A percentile compares a stretch with the other conserved stretches of the same genome.
Conservation (phyloP, 2,329 filamentous ascomycete species). For the Capronia americana region DNA sequence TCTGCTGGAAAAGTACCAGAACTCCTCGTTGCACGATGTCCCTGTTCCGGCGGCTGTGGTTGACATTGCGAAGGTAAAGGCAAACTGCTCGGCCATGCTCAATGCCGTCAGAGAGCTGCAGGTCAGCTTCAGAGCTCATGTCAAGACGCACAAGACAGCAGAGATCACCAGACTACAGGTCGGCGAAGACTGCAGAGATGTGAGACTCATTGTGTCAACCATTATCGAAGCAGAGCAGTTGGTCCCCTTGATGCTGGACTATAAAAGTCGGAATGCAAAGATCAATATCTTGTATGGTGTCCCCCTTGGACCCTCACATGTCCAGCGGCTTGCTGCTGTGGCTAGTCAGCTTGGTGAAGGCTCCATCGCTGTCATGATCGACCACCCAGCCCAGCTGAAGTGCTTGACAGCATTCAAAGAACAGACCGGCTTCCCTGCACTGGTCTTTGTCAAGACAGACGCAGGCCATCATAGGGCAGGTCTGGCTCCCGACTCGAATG, state of each 20-base stretch:
- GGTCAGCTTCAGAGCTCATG: slow-evolving; percentile 75
- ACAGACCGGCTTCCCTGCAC: slow-evolving; percentile 55
- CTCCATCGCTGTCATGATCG: slow-evolving; percentile 70
- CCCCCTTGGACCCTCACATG: slow-evolving; percentile 67
- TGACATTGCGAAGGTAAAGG: slow-evolving; percentile 68
- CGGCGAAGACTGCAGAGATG: slow-evolving; percentile 59
- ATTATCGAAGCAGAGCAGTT: slow-evolving; percentile 75
- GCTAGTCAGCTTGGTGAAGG: slow-evolving; percentile 62
- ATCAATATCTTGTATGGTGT: slow-evolving; percentile 77
- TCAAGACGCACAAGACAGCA: slow-evolving; percentile 82
- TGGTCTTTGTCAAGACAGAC: slow-evolving; percentile 75
- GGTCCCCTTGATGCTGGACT: slow-evolving; percentile 64
- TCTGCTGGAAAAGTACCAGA: slow-evolving; percentile 56
- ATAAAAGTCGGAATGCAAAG: slow-evolving; percentile 58
- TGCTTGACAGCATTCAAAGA: slow-evolving; percentile 54
- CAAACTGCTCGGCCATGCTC: slow-evolving; percentile 76
- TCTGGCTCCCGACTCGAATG: slow-evolving; percentile 58
- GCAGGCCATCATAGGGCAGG: slow-evolving; percentile 76
- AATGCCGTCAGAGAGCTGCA: slow-evolving; percentile 64
- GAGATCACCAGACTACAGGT: slow-evolving; percentile 73
- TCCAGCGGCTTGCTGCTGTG: slow-evolving; percentile 66
- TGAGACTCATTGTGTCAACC: slow-evolving; percentile 74
- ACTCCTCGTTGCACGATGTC: slow-evolving; percentile 65
- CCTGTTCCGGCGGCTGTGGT: slow-evolving; percentile 72
- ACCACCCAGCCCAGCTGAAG: slow-evolving; percentile 68